Evolutionary conservation across 495 filamentous ascomycete species (phyloP).

Genomic region (Podospora sp.): DNA sequence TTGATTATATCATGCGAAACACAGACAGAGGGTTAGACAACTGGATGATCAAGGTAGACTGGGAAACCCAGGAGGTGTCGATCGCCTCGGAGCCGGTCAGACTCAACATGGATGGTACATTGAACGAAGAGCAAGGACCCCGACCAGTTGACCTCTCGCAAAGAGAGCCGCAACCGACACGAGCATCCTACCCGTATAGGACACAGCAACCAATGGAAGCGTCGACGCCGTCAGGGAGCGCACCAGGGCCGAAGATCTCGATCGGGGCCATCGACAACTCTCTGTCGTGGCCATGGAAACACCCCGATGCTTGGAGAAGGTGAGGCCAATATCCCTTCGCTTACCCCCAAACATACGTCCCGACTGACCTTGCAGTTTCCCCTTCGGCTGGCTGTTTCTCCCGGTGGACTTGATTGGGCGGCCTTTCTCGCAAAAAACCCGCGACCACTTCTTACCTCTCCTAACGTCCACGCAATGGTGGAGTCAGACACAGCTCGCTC

Average conservation of each 20-base stretch:
- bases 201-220: conserved; percentile 85
- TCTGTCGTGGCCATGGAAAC: conserved; percentile 98
- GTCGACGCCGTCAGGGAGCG: conserved; percentile 60
- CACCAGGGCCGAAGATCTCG: conserved; percentile 63
- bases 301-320: conserved; percentile 83
- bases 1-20: conserved; percentile 99
- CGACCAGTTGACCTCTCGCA: conserved; percentile 59
- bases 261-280: conserved; percentile 98
- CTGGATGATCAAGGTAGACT: conserved; percentile 99
- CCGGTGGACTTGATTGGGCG: conserved; percentile 95
- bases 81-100: conserved; percentile 83
- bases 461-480: conserved; percentile 95
- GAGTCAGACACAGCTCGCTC: conserved; percentile 86
- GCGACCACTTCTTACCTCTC: conserved; percentile 90
- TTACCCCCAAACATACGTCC: neutral
- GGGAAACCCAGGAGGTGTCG: conserved; percentile 75
- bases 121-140: conserved; percentile 56
- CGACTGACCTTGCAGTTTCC: conserved; percentile 64
- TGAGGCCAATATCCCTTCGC: conserved; percentile 20
- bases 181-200: conserved; percentile 67
- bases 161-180: conserved; percentile 45
- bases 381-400: conserved; percentile 97
- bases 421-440: conserved; percentile 89
- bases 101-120: conserved; percentile 54
- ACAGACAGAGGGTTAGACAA: conserved; percentile 97